A percentile compares a stretch with the other conserved stretches of the same genome.
Evolutionary conservation across 2,329 filamentous ascomycete species (phyloP).

Genomic region (Cytospora piceae): DNA sequence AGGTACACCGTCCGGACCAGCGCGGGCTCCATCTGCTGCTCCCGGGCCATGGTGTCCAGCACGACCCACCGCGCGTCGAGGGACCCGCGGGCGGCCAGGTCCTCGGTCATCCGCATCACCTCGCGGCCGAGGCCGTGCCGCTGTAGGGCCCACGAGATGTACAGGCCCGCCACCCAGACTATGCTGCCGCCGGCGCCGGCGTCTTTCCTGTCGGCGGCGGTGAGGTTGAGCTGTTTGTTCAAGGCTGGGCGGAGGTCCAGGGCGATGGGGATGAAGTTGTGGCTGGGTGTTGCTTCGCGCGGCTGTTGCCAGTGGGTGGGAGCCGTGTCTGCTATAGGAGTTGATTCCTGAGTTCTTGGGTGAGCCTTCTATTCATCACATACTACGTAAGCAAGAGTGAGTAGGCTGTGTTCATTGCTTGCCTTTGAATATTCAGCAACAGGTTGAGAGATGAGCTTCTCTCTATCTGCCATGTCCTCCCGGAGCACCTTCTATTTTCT

Average conservation of each 20-base stretch:
- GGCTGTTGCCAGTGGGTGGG: slow-evolving; percentile 35
- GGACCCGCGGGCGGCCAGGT: slow-evolving; percentile 1
- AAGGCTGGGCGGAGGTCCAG: slow-evolving; percentile 41
- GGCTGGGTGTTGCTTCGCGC: slow-evolving; percentile 37
- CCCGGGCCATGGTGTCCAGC: slow-evolving; percentile 26
- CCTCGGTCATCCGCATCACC: slow-evolving; percentile 22
- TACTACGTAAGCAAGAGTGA: background rate
- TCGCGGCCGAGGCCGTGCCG: slow-evolving; percentile 25
- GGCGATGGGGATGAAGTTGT: slow-evolving; percentile 43
- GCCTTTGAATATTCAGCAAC: slow-evolving; percentile 39
- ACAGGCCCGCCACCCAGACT: slow-evolving; percentile 47
- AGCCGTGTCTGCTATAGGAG: slow-evolving; percentile 43
- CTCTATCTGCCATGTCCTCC: slow-evolving; percentile 37
- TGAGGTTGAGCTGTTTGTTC: slow-evolving; percentile 39
- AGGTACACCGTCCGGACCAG: slow-evolving; percentile 19
- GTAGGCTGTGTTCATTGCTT: background rate
- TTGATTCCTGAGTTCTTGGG: slow-evolving; percentile 37
- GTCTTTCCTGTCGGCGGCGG: slow-evolving; percentile 23
- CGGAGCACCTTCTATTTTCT: slow-evolving; percentile 36
- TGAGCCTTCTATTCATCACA: slow-evolving; percentile 36
- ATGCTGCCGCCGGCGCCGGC: slow-evolving; percentile 20
- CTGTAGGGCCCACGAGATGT: slow-evolving; percentile 41
- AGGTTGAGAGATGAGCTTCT: slow-evolving; percentile 40
- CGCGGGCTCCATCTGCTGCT: slow-evolving; percentile 24
- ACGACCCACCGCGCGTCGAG: slow-evolving; percentile 18